phyloP scores from a whole-genome alignment of 768 basidiomycete species.

The Naganishia antarctica region DNA sequence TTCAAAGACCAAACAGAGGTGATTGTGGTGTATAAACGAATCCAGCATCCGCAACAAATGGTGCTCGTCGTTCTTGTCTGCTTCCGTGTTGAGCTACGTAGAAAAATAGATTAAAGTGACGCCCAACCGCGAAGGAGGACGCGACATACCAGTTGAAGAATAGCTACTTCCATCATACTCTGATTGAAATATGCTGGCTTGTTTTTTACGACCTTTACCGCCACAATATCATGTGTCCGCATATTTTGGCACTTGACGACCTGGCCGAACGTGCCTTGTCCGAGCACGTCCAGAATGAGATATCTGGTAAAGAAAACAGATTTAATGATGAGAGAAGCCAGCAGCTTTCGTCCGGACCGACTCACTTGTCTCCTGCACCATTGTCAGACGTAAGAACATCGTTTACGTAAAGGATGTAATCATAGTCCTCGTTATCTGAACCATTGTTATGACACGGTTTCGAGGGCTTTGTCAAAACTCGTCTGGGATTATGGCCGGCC shows the following conservation, averaged over 20 bases:
- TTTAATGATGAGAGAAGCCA: background rate
- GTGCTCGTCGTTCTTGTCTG: slow-evolving; percentile 89
- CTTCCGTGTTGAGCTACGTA: slow-evolving; percentile 79
- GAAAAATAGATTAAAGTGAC: slow-evolving; percentile 17
- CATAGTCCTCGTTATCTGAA: slow-evolving; percentile 97
- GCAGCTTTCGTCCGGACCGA: slow-evolving; percentile 39
- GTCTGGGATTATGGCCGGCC: slow-evolving; percentile 84
- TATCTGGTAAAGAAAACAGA: too few species aligned
- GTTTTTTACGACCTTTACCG: slow-evolving; percentile 99
- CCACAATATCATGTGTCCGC: slow-evolving; percentile 97
- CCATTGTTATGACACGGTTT: slow-evolving; percentile 94
- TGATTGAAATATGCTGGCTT: slow-evolving; percentile 99
- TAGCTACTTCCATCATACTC: slow-evolving; percentile 99
- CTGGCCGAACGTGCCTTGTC: slow-evolving; percentile 98
- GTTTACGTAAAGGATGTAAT: slow-evolving; percentile 98
- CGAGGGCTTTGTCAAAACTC: slow-evolving; percentile 95
- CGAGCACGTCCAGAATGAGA: slow-evolving; percentile 93
- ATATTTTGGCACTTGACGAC: slow-evolving; percentile 99
- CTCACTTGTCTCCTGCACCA: slow-evolving; percentile 74
- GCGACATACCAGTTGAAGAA: slow-evolving; percentile 75
- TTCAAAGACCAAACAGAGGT: slow-evolving; percentile 96
- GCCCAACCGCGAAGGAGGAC: background rate
- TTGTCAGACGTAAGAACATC: slow-evolving; percentile 93
- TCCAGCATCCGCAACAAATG: slow-evolving; percentile 92
- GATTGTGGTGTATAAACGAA: slow-evolving; percentile 92